Conservation (phyloP, 306 rosid species). For the Nissolia schottii region DNA sequence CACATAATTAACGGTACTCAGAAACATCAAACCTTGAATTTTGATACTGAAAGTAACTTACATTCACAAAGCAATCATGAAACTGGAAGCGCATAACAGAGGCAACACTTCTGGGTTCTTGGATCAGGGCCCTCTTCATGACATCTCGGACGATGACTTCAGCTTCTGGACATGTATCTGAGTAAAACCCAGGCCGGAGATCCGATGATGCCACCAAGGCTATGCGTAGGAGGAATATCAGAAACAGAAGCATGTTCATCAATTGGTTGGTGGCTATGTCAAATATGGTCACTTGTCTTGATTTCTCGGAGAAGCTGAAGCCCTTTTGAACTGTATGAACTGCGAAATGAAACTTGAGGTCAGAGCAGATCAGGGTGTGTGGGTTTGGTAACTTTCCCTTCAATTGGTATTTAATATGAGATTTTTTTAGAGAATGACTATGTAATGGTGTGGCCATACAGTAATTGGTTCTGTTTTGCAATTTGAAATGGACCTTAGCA, state of each 20-base stretch:
- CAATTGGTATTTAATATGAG: background rate
- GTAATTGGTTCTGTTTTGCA: background rate
- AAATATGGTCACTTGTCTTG: background rate
- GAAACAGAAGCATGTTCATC: slow-evolving; percentile 4
- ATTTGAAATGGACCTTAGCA: background rate
- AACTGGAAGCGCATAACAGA: slow-evolving; percentile 91
- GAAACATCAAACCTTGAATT: background rate
- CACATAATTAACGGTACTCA: background rate
- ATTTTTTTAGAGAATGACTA: background rate
- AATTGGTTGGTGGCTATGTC: background rate
- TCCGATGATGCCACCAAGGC: slow-evolving; percentile 16
- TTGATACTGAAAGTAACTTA: slow-evolving; percentile 14
- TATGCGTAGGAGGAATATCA: slow-evolving; percentile 26
- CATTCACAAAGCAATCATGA: slow-evolving; percentile 86
- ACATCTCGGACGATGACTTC: slow-evolving; percentile 52
- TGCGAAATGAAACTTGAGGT: background rate
- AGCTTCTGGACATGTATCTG: slow-evolving; percentile 51
- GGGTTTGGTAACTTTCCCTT: background rate
- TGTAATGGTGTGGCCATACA: background rate
- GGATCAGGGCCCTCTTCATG: slow-evolving; percentile 52
- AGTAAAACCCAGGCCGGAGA: slow-evolving; percentile 60
- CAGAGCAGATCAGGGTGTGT: background rate
- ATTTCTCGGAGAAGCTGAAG: background rate
- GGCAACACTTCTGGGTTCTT: slow-evolving; percentile 76
- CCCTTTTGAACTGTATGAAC: background rate